Evolutionary conservation across 768 basidiomycete genomes (phyloP), one percentile per base, ranked within the genome.

Genomic region (Amanita muscaria): DNA sequence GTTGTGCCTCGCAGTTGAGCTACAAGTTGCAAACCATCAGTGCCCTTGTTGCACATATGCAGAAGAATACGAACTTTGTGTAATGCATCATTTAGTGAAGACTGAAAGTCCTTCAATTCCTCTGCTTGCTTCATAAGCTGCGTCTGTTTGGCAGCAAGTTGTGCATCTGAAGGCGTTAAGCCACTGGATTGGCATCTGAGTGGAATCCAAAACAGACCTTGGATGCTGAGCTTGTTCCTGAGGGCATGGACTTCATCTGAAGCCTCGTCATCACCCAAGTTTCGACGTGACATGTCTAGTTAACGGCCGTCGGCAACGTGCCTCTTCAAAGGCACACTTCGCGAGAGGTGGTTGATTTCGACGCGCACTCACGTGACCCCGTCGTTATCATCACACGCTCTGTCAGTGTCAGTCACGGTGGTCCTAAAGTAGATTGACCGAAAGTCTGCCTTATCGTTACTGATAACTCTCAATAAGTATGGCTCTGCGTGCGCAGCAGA

Each of bases 1-100:
- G 77, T 48, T 72, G 66, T 4, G 76, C 67, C 62, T 85, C 82
- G 44, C 60, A 57, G 34, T 68, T 69, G 40, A 85, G 63, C 83
- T 85, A 48, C 38, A 42, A n/a, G 19, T 23, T 36, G 34, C 33
- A n/a, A 40, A 46, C 30, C 30, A 33, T 58, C 30, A 44, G 46
- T 31, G n/a, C 3, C 19, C 7, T 29, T 11, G 18, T 11, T 30
- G 18, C 39, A 51, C n/a, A 29, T 34, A n/a, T 8, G n/a, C 18
- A 27, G 30, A 9, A 7, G 3, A 23, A 31, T 16, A 52, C 62
- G 18, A 44, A 73, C 76, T 60, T 73, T 73, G 55, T 72, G 66
- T 30, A 71, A 47, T 6, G 66, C 62, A 19, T 76, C 73, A 42
- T 73, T 70, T 11, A 72, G 57, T 14, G 63, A 58, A 25, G 57